Base-by-base conservation (phyloP, 1,284 basidiomycete species). In the Apiotrichum gamsii region DNA sequence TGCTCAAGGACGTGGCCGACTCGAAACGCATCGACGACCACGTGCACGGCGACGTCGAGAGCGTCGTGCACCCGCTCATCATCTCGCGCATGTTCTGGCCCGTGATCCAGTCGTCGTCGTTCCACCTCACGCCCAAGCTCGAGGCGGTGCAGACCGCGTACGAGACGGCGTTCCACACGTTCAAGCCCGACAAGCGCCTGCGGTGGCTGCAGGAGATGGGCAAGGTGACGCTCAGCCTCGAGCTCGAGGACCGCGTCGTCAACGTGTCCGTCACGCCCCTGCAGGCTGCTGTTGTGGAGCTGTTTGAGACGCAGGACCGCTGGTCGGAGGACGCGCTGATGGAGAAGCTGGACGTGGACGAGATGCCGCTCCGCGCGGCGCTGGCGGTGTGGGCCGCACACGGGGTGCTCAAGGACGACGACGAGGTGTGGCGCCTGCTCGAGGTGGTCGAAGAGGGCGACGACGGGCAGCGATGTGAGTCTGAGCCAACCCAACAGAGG, bases 61-160 rank as follows among this genome's bases (percentile, higher is more conserved):
- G 81, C 4, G 76, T 81, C 13, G 75, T 95, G 1, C 87, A 91
- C 61, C 86, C 90, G 0, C 86, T 84, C 0, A 84, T 96, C 60
- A 85, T 96, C 36, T 96, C 93, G 11, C 80, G 82, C 20, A 83
- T 93, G 58, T 96, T 94, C 73, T 96, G 91, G 93, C 91, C 91
- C 0, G 73, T 82, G 0, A 75, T 95, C 30, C 85, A 87, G 57
- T 72, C 82, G 0, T 82, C 81, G 45, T 79, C 78, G 8, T 78
- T 95, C 47, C 73, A 78, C 25, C 84, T 94, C 78, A 86, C 90
- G 0, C 85, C 86, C 2, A 87, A 89, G 65, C 82, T 93, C 60
- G 79, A 82, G 60, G 69, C 73, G 89, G 73, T 84, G 8, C 85
- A 90, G 71, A 77, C 82, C 29, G 69, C 77, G 28, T 95, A 94